These are phyloP conservation scores for Funneliformis geosporum DNA, from an alignment of 192 early-diverging fungal genomes.

Conservation along the genomic window DNA sequence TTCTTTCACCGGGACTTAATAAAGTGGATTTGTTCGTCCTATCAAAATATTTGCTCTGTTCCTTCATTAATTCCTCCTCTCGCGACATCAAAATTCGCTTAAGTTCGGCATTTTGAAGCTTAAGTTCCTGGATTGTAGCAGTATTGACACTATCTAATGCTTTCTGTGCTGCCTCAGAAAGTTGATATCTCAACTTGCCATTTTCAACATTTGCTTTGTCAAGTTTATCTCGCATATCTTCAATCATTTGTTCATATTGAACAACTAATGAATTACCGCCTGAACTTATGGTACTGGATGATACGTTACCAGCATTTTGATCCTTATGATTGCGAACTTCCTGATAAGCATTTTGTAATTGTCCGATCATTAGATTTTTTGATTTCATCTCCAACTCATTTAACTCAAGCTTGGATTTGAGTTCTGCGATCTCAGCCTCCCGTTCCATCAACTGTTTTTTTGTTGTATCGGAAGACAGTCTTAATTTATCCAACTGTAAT, in stretches of 20 bases:
- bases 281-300: background rate
- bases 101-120: conserved; percentile 1
- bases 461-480: background rate
- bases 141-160: background rate
- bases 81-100: background rate
- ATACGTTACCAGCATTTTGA: background rate
- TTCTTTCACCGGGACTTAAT: background rate
- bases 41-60: conserved; percentile 8
- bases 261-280: background rate
- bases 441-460: conserved; percentile 1
- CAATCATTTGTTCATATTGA: conserved; percentile 17
- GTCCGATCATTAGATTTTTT: background rate
- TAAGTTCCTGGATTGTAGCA: conserved; percentile 2
- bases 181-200: conserved; percentile 18
- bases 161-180: conserved; percentile 4
- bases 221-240: background rate
- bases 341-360: background rate
- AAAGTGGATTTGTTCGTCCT: background rate
- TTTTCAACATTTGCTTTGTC: conserved; percentile 4
- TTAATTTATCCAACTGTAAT: background rate
- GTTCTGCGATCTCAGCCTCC: background rate
- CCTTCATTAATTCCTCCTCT: conserved; percentile 25
- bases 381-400: conserved; percentile 15
- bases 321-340: background rate
- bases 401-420: conserved; percentile 19